Evolutionary conservation across 1,139 yeast genomes (phyloP), one percentile per base, ranked within the genome.

Genomic region (Pichia sp.): DNA sequence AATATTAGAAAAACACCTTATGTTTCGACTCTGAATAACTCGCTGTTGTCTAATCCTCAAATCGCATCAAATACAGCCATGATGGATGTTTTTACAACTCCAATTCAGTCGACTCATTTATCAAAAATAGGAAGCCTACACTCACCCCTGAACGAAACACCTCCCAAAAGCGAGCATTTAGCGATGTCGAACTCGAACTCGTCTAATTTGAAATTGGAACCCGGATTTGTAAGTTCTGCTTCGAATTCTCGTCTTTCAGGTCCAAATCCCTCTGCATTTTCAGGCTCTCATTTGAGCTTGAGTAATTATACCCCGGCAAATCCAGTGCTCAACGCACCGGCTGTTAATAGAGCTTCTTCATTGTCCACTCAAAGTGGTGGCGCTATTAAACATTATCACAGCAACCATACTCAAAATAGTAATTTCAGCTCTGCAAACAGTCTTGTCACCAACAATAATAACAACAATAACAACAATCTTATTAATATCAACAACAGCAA

Each of bases 1-100:
- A 58, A 50, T 52, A 47, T 31, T 40, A 42, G 58, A 55, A 31
- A 53, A 47, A 42, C 59, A 14, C 50, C 50, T 31, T 51, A 51
- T 43, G 10, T 16, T 33, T 9, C 47, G 16, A 20, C 44, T 17
- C 24, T 50, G 29, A 50, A 36, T 24, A 45, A 8, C 7, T 33
- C 43, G 6, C 27, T 50, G 17, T 29, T 45, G n/a, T 36, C 43
- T 9, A 31, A 31, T 12, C 34, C 34, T 9, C 34, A 31, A 31
- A 12, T 31, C 34, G 12, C 34, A 31, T 31, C 34, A 31, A 31
- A 31, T 31, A 31, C 34, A 31, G 34, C 34, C 29, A 30, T 48
- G 16, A 31, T 42, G 29, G 54, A 51, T 9, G 51, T 42, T 12
- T 51, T 46, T 34, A 27, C 44, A 9, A 24, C 45, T 8, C 51